phyloP scores from a whole-genome alignment of 2,329 filamentous ascomycete species.

The Phialophora expanda region DNA sequence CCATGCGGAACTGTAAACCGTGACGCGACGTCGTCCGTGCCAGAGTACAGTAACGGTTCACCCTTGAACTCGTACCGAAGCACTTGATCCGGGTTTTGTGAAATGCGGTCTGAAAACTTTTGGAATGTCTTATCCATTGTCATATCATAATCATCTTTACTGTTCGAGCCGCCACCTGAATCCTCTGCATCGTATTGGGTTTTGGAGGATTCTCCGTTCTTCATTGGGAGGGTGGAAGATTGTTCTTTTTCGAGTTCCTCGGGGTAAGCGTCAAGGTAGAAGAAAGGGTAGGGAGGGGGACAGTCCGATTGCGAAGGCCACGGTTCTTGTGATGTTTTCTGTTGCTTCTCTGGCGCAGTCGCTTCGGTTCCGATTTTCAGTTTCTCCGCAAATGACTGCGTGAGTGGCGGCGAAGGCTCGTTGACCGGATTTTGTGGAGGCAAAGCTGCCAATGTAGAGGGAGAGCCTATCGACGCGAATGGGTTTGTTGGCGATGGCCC shows the following conservation, averaged over 20 bases:
- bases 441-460: slow-evolving; percentile 52
- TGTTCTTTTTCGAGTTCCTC: slow-evolving; percentile 71
- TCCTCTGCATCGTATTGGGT: slow-evolving; percentile 44
- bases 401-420: slow-evolving; percentile 60
- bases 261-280: slow-evolving; percentile 88
- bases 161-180: slow-evolving; percentile 42
- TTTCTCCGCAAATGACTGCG: slow-evolving; percentile 78
- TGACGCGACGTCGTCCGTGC: slow-evolving; percentile 74
- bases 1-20: slow-evolving; percentile 52
- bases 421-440: slow-evolving; percentile 47
- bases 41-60: slow-evolving; percentile 77
- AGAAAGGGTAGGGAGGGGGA: slow-evolving; percentile 73
- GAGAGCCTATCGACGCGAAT: slow-evolving; percentile 59
- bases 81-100: slow-evolving; percentile 81
- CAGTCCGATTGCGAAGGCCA: slow-evolving; percentile 74
- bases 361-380: slow-evolving; percentile 53
- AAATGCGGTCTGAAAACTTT: slow-evolving; percentile 76
- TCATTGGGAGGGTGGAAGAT: slow-evolving; percentile 39
- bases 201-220: slow-evolving; percentile 49
- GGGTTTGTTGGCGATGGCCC: slow-evolving; percentile 59
- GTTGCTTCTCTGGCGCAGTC: slow-evolving; percentile 37
- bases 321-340: slow-evolving; percentile 57
- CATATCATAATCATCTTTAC: slow-evolving; percentile 65
- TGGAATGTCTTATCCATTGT: slow-evolving; percentile 77
- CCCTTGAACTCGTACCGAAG: slow-evolving; percentile 81